These are phyloP conservation scores for Neonectria ditissima DNA, from an alignment of 2,329 filamentous ascomycete species.

Conservation along the genomic window DNA sequence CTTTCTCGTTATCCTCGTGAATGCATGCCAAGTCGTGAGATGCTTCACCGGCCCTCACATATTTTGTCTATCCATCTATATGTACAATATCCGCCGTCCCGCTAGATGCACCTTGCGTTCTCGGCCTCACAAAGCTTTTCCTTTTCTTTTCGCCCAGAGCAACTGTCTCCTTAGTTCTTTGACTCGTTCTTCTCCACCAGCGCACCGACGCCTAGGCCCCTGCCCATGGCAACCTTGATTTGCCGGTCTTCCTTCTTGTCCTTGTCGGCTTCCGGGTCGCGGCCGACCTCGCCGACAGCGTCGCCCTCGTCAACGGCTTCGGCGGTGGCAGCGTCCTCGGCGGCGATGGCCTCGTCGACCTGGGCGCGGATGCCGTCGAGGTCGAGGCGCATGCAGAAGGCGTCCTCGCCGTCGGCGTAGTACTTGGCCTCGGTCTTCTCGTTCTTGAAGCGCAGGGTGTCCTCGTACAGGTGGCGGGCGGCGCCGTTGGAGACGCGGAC, in stretches of 20 bases:
- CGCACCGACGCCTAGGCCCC: constrained; percentile 81
- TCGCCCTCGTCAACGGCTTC: constrained; percentile 73
- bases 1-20: constrained; percentile 25
- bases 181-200: constrained; percentile 78
- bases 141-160: constrained; percentile 8
- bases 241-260: constrained; percentile 52
- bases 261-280: constrained; percentile 54
- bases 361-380: constrained; percentile 70
- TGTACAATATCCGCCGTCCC: constrained; percentile 29
- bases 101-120: neutral
- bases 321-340: constrained; percentile 55
- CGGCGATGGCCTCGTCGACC: constrained; percentile 51
- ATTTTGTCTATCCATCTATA: constrained; percentile 45
- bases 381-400: constrained; percentile 92
- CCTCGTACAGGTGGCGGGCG: constrained; percentile 90
- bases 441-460: constrained; percentile 89
- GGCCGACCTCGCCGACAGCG: constrained; percentile 74
- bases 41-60: constrained; percentile 26
- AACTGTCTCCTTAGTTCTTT: constrained; percentile 41
- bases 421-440: constrained; percentile 90
- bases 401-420: constrained; percentile 98
- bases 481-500: constrained; percentile 94
- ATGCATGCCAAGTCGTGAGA: constrained; percentile 28
- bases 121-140: neutral
- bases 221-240: constrained; percentile 87